A percentile compares a stretch with the other conserved stretches of the same genome.
phyloP scores from a whole-genome alignment of 495 filamentous ascomycete genomes.

The Penicillium canariense region DNA sequence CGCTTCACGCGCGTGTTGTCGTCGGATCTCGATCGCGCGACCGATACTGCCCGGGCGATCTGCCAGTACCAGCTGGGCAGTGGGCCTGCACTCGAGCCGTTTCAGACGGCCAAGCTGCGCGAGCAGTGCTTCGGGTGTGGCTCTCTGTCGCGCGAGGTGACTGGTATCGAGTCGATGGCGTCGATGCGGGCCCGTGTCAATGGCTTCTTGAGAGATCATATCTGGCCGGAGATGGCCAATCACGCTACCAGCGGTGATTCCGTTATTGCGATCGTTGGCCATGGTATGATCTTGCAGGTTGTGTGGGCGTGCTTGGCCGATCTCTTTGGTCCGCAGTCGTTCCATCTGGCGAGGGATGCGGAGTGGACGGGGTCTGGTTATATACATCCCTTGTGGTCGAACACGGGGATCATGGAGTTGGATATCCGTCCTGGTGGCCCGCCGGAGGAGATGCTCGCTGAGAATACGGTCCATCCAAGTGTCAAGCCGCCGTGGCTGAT shows the following conservation, averaged over 20 bases:
- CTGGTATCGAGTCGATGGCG: conserved; percentile 38
- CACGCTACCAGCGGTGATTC: conserved; percentile 15
- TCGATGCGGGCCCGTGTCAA: conserved; percentile 62
- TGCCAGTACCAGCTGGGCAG: conserved; percentile 46
- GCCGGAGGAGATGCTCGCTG: not conserved
- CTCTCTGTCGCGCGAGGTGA: not conserved
- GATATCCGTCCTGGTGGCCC: conserved; percentile 28
- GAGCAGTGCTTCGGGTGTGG: conserved; percentile 23
- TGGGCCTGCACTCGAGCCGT: conserved; percentile 5
- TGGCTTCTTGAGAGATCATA: conserved; percentile 58
- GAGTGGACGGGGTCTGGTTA: conserved; percentile 11
- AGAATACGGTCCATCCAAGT: not conserved
- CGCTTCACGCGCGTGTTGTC: conserved; percentile 64
- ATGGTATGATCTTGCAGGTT: conserved; percentile 71
- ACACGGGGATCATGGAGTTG: conserved; percentile 61
- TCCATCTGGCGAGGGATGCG: conserved; percentile 22
- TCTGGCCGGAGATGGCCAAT: conserved; percentile 53
- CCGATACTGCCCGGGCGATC: conserved; percentile 65
- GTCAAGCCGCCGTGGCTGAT: conserved; percentile 3
- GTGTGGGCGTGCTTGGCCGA: conserved; percentile 61
- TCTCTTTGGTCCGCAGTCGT: conserved; percentile 45
- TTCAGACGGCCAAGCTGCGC: conserved; percentile 13
- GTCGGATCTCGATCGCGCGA: conserved; percentile 70
- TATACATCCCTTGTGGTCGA: conserved; percentile 50
- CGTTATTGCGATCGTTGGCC: conserved; percentile 64